Percentiles rank a stretch among this genome's conserved stretches.
phyloP scores from a whole-genome alignment of 768 basidiomycete species.

The Dioszegia hungarica region DNA sequence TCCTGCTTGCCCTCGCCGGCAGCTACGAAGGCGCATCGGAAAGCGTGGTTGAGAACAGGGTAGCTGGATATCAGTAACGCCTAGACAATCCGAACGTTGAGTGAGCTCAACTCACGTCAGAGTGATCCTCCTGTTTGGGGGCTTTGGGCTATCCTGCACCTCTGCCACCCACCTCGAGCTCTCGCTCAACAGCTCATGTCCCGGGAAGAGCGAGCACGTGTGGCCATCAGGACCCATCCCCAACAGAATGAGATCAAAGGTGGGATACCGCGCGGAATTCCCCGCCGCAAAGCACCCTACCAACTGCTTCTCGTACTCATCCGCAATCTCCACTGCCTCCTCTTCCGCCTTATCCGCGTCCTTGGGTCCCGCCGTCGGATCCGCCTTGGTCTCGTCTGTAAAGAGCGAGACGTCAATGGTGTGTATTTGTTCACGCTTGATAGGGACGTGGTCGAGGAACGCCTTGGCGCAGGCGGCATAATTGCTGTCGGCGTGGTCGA shows the following conservation, averaged over 20 bases:
- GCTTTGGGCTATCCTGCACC: slow-evolving; percentile 89
- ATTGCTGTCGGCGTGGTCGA: slow-evolving; percentile 90
- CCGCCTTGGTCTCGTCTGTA: slow-evolving; percentile 46
- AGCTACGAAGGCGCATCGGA: slow-evolving; percentile 82
- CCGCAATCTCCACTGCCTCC: slow-evolving; percentile 38
- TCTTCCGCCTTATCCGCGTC: slow-evolving; percentile 39
- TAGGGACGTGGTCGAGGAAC: slow-evolving; percentile 77
- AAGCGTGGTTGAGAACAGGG: slow-evolving; percentile 51
- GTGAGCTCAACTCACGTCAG: slow-evolving; percentile 60
- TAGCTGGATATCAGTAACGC: slow-evolving; percentile 25
- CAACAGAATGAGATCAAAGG: slow-evolving; percentile 94
- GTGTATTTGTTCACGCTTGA: slow-evolving; percentile 73
- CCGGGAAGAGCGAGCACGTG: slow-evolving; percentile 94
- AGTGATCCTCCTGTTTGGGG: slow-evolving; percentile 82
- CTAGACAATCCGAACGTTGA: background rate
- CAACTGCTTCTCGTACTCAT: slow-evolving; percentile 38
- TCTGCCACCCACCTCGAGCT: slow-evolving; percentile 91
- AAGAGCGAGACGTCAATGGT: slow-evolving; percentile 66
- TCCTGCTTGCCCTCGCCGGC: slow-evolving; percentile 77
- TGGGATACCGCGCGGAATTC: slow-evolving; percentile 90
- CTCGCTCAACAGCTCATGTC: slow-evolving; percentile 77
- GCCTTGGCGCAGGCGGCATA: slow-evolving; percentile 67
- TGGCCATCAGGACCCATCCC: slow-evolving; percentile 98
- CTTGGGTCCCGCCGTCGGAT: slow-evolving; percentile 33
- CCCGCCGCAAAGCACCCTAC: slow-evolving; percentile 76